These are phyloP conservation scores for Corynespora cassiicola DNA, from an alignment of 2,329 filamentous ascomycete species.

Conservation along the genomic window DNA sequence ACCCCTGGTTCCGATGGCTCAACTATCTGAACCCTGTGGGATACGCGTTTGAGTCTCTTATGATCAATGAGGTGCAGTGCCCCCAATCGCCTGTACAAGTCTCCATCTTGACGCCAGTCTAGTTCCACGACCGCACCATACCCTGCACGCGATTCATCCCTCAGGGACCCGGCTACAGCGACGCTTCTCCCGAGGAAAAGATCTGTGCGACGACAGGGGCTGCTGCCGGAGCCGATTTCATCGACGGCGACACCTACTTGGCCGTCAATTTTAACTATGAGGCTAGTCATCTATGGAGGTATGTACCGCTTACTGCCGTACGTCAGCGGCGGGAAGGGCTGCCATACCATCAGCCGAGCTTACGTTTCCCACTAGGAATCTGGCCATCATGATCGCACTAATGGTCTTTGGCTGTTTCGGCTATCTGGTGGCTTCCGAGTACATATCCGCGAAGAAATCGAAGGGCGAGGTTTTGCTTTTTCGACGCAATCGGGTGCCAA, in stretches of 20 bases:
- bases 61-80: conserved; percentile 71
- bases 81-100: neutral
- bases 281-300: conserved; percentile 42
- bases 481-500: conserved; percentile 38
- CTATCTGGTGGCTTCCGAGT: conserved; percentile 48
- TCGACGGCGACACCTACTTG: conserved; percentile 23
- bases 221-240: conserved; percentile 1
- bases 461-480: conserved; percentile 53
- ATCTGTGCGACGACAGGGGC: conserved; percentile 9
- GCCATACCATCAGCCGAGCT: neutral
- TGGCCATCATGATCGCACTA: conserved; percentile 49
- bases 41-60: conserved; percentile 77
- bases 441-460: conserved; percentile 49
- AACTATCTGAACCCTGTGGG: conserved; percentile 78
- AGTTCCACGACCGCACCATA: conserved; percentile 68
- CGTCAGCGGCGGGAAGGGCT: neutral
- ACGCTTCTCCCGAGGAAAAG: conserved; percentile 11
- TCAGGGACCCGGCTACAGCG: conserved; percentile 36
- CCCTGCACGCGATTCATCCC: conserved; percentile 50
- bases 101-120: conserved; percentile 57
- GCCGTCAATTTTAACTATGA: conserved; percentile 20
- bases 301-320: neutral
- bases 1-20: conserved; percentile 42
- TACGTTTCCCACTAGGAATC: conserved; percentile 26
- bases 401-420: conserved; percentile 36